Evolutionary conservation across 495 filamentous ascomycete species (phyloP), one percentile per base, ranked within the genome.

Genomic region (Mytilinidion resinicola): DNA sequence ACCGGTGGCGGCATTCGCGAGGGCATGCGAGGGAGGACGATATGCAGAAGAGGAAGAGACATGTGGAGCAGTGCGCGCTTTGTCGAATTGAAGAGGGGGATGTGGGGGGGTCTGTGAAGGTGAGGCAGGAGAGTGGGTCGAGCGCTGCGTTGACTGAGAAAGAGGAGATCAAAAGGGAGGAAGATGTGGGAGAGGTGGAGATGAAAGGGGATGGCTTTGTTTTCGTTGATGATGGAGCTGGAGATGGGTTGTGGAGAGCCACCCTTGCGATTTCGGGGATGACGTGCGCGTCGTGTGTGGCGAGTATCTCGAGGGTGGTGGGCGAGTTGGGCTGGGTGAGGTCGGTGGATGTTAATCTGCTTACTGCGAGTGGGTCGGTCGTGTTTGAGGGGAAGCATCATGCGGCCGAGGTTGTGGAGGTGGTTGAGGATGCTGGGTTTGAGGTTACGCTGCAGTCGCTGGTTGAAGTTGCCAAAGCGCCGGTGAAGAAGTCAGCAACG

Each of bases 271-370:
- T 87, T 58, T 74, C 71, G 8, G 84, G 84, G 4, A 87, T 87
- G 84, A 85, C 78, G n/a, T 86, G 84, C 68, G 79, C 79, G 33
- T 78, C 83, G 3, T 87, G 84, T 59, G 77, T 77, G 17, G 77
- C 78, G 57, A 75, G 72, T 37, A 76, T 87, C 37, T 80, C 78
- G 10, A 66, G 75, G 34, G 74, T 73, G 49, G 62, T 86, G 9
- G 64, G 77, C 51, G 70, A 76, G 30, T 59, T 80, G 10, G 72
- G 77, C 0, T 85, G 74, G 63, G 74, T 85, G 17, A 70, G 74
- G n/a, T 72, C 78, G 7, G 73, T 81, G 48, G 74, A 77, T 19
- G 80, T 85, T 60, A 80, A 76, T 38, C 74, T 87, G 7, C 71
- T 87, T 48, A 84, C 80, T 3, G 78, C 82, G 46, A 85, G 79